These are phyloP conservation scores for Eucalyptus camaldulensis DNA, from an alignment of 345 rosid species.

Conservation along the genomic window DNA sequence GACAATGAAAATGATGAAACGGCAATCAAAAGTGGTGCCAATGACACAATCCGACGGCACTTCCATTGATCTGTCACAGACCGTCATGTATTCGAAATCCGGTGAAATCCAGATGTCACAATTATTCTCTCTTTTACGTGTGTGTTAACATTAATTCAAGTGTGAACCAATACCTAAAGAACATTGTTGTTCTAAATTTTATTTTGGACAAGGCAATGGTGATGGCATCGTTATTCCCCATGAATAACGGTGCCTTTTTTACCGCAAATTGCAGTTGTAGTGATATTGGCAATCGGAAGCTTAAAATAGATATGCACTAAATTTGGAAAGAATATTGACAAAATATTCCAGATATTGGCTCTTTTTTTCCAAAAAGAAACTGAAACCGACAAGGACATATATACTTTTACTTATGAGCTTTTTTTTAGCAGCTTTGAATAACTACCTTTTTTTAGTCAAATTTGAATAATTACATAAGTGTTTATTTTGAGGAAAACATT, in stretches of 20 bases:
- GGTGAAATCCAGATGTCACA: no score
- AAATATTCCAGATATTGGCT: background rate
- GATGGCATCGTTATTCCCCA: background rate
- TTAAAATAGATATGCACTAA: background rate
- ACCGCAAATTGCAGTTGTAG: background rate
- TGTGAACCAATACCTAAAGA: background rate
- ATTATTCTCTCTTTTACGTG: no score
- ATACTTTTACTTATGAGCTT: background rate
- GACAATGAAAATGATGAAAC: no score
- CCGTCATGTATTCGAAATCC: no score
- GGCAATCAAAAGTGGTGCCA: no score
- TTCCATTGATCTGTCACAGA: no score
- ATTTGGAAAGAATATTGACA: background rate
- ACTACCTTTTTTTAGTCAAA: background rate
- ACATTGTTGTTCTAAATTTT: background rate
- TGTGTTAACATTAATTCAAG: background rate
- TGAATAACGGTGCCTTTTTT: background rate
- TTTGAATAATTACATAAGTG: no score
- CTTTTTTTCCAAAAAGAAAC: background rate
- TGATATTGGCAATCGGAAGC: background rate
- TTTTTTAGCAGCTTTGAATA: no score
- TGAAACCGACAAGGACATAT: background rate
- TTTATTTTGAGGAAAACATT: no score
- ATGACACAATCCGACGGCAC: no score
- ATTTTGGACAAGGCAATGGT: background rate